These are phyloP conservation scores for Tanacetum coccineum DNA, from an alignment of 129 eudicot genomes.

Conservation along the genomic window DNA sequence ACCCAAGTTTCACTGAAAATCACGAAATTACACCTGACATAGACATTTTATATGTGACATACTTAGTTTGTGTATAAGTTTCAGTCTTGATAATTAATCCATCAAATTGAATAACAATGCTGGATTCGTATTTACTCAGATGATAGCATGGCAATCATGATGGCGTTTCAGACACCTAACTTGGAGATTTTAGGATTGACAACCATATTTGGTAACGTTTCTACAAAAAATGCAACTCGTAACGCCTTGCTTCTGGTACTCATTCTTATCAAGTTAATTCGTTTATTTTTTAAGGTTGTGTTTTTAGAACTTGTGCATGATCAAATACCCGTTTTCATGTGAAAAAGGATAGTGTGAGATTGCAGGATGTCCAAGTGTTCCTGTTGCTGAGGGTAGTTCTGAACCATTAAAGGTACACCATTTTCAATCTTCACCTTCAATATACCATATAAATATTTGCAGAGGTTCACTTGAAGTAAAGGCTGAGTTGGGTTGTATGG, in stretches of 20 bases:
- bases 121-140: conserved; percentile 38
- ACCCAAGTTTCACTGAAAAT: no score
- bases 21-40: no score
- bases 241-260: conserved; percentile 87
- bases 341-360: conserved; percentile 98
- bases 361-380: conserved; percentile 80
- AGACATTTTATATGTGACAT: no score
- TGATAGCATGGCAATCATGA: conserved; percentile 88
- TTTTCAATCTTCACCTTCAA: not conserved
- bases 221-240: conserved; percentile 72
- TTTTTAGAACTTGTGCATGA: conserved; percentile 38
- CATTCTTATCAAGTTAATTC: conserved; percentile 12
- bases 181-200: conserved; percentile 77
- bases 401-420: conserved; percentile 75
- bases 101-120: conserved; percentile 11
- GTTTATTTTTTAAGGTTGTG: conserved; percentile 2
- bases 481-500: no score
- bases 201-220: conserved; percentile 77
- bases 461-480: no score
- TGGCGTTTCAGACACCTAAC: conserved; percentile 80
- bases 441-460: not conserved
- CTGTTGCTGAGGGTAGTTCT: conserved; percentile 78
- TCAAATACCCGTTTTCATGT: conserved; percentile 40
- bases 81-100: not conserved
- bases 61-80: not conserved